Evolutionary conservation across 108 stramenopile genomes (phyloP).

Genomic region (Fragilaria crotonensis): DNA sequence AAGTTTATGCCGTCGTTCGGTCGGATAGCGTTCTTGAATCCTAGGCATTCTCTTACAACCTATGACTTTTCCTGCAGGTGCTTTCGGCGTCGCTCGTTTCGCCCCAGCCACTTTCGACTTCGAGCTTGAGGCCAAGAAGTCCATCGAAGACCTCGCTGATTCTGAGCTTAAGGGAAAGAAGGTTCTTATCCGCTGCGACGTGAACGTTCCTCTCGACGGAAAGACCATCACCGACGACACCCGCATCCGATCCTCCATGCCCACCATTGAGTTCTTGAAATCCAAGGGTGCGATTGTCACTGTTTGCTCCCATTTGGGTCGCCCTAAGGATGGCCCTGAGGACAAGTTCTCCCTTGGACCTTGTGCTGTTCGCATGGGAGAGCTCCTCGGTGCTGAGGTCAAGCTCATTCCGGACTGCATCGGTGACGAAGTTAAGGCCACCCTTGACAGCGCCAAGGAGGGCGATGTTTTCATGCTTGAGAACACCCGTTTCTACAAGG

Average conservation of each 20-base stretch:
- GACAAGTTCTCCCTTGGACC: constrained; percentile 98
- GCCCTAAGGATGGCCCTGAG: constrained; percentile 95
- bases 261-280: constrained; percentile 97
- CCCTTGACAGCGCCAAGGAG: constrained; percentile 70
- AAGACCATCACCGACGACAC: constrained; percentile 98
- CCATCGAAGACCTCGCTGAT: constrained; percentile 89
- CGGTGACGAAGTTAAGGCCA: constrained; percentile 86
- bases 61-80: constrained; percentile 14
- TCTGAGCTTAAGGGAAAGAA: constrained; percentile 94
- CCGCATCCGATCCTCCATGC: constrained; percentile 97
- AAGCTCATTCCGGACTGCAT: constrained; percentile 96
- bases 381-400: constrained; percentile 90
- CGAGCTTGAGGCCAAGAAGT: constrained; percentile 91
- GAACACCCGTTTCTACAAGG: constrained; percentile 99
- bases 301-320: constrained; percentile 98
- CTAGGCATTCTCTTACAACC: not conserved
- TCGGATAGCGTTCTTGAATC: not conserved
- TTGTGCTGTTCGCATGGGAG: constrained; percentile 90
- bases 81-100: constrained; percentile 55
- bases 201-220: constrained; percentile 97
- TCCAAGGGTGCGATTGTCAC: constrained; percentile 96
- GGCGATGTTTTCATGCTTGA: constrained; percentile 98
- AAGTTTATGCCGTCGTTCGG: constrained; percentile 21
- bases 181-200: constrained; percentile 95
- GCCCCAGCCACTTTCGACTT: constrained; percentile 25